Percentiles rank a stretch among this genome's conserved stretches.
Conservation (phyloP, 176 grass and related monocot species). For the Oryza meridionalis region DNA sequence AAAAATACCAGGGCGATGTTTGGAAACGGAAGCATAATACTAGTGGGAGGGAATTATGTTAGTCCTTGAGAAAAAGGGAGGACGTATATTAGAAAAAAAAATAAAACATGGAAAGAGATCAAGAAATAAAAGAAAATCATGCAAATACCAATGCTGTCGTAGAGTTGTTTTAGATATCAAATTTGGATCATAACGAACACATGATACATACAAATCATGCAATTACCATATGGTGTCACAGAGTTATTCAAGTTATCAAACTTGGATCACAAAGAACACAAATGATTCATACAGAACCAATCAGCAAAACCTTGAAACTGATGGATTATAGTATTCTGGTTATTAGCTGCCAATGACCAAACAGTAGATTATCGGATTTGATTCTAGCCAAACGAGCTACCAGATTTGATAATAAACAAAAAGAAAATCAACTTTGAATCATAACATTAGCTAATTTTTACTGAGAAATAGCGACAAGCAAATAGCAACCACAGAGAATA, state of each 20-base stretch:
- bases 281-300: not conserved
- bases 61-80: not conserved
- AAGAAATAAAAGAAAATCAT: not conserved
- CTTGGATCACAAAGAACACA: not conserved
- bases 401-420: not conserved
- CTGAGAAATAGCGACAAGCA: not conserved
- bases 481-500: not conserved
- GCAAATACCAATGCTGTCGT: not conserved
- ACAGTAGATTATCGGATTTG: not conserved
- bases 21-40: not conserved
- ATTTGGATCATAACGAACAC: not conserved
- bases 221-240: not conserved
- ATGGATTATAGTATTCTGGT: not conserved
- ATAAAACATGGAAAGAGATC: conserved; percentile 2
- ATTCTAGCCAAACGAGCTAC: conserved; percentile 7
- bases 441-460: conserved; percentile 12
- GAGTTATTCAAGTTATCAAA: not conserved
- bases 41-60: not conserved
- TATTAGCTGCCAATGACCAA: not conserved
- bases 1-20: conserved; percentile 1
- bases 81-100: not conserved
- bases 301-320: not conserved
- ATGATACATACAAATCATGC: not conserved
- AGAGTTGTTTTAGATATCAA: not conserved
- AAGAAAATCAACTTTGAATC: conserved; percentile 6